Conservation (phyloP, 2,329 filamentous ascomycete species). For the Chaetomiaceae sp. region DNA sequence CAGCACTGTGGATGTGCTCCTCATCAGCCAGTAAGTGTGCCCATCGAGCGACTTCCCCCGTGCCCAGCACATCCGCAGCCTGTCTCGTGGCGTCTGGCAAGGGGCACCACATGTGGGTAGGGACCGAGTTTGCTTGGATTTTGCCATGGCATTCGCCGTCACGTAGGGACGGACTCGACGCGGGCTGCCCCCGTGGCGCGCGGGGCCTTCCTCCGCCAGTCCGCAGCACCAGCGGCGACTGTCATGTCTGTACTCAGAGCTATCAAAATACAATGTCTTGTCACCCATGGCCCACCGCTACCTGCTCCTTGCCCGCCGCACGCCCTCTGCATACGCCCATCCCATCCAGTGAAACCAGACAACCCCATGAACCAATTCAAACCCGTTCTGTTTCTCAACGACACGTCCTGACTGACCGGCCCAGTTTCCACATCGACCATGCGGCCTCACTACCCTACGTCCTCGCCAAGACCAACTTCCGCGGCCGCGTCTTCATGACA, state of each 20-base stretch:
- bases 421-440: conserved; percentile 95
- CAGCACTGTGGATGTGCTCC: conserved; percentile 90
- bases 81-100: conserved; percentile 17
- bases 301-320: conserved; percentile 12
- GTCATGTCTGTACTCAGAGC: conserved; percentile 26
- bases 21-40: conserved; percentile 94
- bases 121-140: conserved; percentile 12
- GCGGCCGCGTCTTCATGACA: conserved; percentile 96
- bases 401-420: conserved; percentile 20
- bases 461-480: conserved; percentile 95
- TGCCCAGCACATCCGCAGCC: conserved; percentile 5
- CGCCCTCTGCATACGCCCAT: conserved; percentile 13
- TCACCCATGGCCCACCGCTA: conserved; percentile 15
- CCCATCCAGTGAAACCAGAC: conserved; percentile 14
- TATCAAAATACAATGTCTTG: conserved; percentile 25
- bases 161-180: too few species aligned
- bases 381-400: background rate
- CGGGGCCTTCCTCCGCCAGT: too few species aligned
- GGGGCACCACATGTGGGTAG: conserved; percentile 17
- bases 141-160: background rate
- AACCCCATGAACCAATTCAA: background rate
- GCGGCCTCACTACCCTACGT: conserved; percentile 98
- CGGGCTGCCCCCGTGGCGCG: too few species aligned
- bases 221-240: too few species aligned
- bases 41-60: conserved; percentile 12